phyloP scores from a whole-genome alignment of 2,329 filamentous ascomycete genomes.

The Clonostachys solani region DNA sequence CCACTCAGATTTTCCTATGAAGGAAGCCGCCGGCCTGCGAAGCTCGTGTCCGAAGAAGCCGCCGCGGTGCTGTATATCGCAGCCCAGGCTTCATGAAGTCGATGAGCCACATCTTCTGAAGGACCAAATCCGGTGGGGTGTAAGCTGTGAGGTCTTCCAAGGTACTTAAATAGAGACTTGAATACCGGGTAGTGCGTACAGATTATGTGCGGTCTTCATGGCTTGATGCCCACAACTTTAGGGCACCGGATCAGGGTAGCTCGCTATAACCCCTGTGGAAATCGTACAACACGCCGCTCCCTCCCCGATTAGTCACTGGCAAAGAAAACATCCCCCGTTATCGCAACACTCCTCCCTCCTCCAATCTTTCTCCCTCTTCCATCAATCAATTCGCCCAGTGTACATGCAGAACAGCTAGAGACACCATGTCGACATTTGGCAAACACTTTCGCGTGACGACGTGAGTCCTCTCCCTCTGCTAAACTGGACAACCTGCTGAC shows the following conservation, averaged over 20 bases:
- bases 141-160: neutral
- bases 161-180: neutral
- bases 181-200: neutral
- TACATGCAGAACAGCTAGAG: neutral
- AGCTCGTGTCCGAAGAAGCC: neutral
- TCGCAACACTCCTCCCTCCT: neutral
- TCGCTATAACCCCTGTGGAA: neutral
- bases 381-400: neutral
- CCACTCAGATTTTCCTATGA: neutral
- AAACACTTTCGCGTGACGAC: conserved; percentile 78
- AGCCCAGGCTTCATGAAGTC: neutral
- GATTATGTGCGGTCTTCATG: neutral
- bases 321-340: neutral
- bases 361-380: neutral
- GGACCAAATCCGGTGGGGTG: neutral
- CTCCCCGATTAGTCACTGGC: neutral
- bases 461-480: conserved; percentile 40
- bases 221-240: neutral
- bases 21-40: neutral
- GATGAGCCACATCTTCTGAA: neutral
- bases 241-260: neutral
- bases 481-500: neutral
- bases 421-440: conserved; percentile 80
- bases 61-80: neutral
- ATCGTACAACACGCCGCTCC: neutral